Base-by-base conservation (phyloP, 306 rosid genomes). In the Quercus wislizeni region DNA sequence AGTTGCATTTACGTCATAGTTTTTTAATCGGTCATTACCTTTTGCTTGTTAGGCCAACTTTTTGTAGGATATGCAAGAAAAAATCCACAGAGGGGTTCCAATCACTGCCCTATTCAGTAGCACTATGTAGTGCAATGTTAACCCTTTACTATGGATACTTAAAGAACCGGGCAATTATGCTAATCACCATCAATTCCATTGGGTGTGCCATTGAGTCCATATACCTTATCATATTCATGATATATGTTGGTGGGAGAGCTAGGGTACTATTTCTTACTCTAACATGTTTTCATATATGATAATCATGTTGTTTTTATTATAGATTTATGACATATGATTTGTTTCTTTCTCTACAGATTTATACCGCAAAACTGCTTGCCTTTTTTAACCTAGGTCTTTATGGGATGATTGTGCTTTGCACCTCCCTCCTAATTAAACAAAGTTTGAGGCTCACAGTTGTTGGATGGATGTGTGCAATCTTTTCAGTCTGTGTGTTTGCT, bases 401-500 rank as follows among this genome's bases (percentile, higher is more conserved):
- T 21, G 21, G 21, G 21, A 21, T 21, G 21, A 21, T 21, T 21
- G 21, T 21, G 21, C 21, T 21, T 21, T 21, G 21, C 21, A 21
- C 21, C 21, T 21, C 21, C 21, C 21, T 21, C 21, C 21, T 21
- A 21, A 21, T 21, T 21, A 21, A 21, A 21, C 21, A 21, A 21
- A 21, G 21, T 21, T 43, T 55, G 13, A 63, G 82, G 64, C 62
- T 79, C 2, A 83, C 35, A 51, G 41, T 57, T 3, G 82, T 80
- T 0, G 91, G 89, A 13, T 88, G 84, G 84, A 80, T 78, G 27
- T 80, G 81, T 43, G 91, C 79, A 0, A 69, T 79, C 0, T 80
- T 78, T 33, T 83, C 89, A 13, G 79, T 88, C n/a, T 71, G 79
- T 54, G 86, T 85, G 5, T 88, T 71, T 58, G 89, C 91, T 10